Evolutionary conservation across 805 yeast genomes (phyloP), one percentile per base, ranked within the genome.

Genomic region (Candida adriatica): DNA sequence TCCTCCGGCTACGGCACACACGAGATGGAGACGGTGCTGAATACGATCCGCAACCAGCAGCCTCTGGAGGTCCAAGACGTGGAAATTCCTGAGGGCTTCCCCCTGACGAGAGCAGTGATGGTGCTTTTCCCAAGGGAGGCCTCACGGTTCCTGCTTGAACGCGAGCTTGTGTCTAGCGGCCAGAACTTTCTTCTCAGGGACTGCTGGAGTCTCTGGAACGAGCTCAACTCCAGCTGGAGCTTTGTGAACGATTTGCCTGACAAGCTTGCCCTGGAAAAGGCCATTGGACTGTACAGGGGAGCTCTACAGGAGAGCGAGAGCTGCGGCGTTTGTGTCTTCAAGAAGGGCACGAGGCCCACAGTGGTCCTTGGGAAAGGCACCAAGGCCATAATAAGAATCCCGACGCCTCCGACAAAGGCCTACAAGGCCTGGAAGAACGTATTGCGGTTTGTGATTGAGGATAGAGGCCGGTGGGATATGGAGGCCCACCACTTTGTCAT

Each of bases 21-120:
- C 6, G 39, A 31, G 8, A 6, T 32, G 9, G 29, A 29, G 22
- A 36, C 36, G 3, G 23, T 36, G 24, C 29, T 36, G 29, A 36
- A 32, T 27, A 36, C 39, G 6, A 36, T 36, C 13, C 30, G 19
- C 13, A 36, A 36, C 26, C 35, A 32, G 18, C 31, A 11, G 3
- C 23, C 34, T 11, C 13, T 17, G 4, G 10, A 16, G 5, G 10
- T 10, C 16, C 8, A 16, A 19, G 13, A 18, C 8, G 13, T 26
- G 8, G 19, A 23, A 18, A 30, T 34, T 22, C 34, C 34, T 8
- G 8, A 8, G 4, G 13, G 18, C 13, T 11, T 36, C 2, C 39
- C 39, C n/a, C 16, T 34, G 7, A 31, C 39, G 11, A 31, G 34
- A 11, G 16, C 29, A 3, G 27, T 36, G 6, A 29, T 13, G 21